A percentile compares a stretch with the other conserved stretches of the same genome.
Conservation (phyloP, 371 early-diverging fungal genomes). For the Basidiobolus meristosporus region DNA sequence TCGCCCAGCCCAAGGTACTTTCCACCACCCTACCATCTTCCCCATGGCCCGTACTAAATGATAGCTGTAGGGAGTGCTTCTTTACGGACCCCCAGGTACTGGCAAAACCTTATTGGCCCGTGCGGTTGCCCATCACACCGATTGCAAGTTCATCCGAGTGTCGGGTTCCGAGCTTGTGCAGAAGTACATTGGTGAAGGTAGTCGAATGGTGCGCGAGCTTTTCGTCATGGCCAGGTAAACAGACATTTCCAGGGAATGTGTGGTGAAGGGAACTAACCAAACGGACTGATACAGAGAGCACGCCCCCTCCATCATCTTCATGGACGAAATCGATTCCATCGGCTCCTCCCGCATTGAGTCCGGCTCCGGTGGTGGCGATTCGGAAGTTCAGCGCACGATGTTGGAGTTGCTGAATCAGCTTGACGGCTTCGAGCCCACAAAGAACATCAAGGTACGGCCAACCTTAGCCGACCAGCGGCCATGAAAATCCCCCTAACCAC, state of each 20-base stretch:
- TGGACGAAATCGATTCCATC: slow-evolving; percentile 99
- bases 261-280: too few species aligned
- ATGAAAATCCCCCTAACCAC: not conserved
- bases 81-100: slow-evolving; percentile 99
- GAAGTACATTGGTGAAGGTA: slow-evolving; percentile 99
- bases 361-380: slow-evolving; percentile 76
- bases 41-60: not conserved
- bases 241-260: not conserved
- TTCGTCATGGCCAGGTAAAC: slow-evolving; percentile 95
- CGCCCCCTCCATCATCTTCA: slow-evolving; percentile 98
- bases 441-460: slow-evolving; percentile 83
- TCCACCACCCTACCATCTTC: not conserved
- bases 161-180: slow-evolving; percentile 99
- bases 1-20: slow-evolving; percentile 92
- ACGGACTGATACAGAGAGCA: slow-evolving; percentile 53
- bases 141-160: slow-evolving; percentile 99
- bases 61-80: slow-evolving; percentile 58
- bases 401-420: slow-evolving; percentile 97
- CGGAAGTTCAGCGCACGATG: slow-evolving; percentile 99
- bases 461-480: not conserved
- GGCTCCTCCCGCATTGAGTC: slow-evolving; percentile 87
- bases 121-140: slow-evolving; percentile 99
- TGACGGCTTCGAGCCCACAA: slow-evolving; percentile 98
- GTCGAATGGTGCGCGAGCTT: slow-evolving; percentile 97
- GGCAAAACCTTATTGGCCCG: slow-evolving; percentile 98